Evolutionary conservation across 306 rosid genomes (phyloP), one percentile per base, ranked within the genome.

Genomic region (Acacia acuminata): DNA sequence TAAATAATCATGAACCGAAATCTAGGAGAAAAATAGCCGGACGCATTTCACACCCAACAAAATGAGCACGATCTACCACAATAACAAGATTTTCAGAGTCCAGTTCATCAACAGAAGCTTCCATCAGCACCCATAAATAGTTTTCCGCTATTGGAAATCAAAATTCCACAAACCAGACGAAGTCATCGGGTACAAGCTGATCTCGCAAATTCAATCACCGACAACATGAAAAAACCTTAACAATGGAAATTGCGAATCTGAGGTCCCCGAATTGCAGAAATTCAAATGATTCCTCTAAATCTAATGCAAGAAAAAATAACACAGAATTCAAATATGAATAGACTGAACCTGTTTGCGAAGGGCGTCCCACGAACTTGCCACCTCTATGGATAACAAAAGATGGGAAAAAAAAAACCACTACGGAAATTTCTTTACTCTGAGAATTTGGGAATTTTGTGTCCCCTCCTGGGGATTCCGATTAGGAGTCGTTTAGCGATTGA

Each of bases 301-400:
- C 19, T 8, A 15, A 65, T 30, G 34, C 3, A 43, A 68, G 6
- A 12, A 63, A 27, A 64, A 12, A 30, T 64, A 58, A 58, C 24
- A 58, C 1, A 15, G 34, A 66, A 75, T 56, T n/a, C n/a, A n/a
- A n/a, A n/a, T 9, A 53, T 9, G 17, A 51, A 65, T 22, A 69
- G 61, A 64, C 30, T 47, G 50, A 64, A 94, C 98, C 97, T 94
- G 97, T 64, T 90, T 90, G 85, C 98, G 98, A 79, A 94, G 97
- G 60, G 97, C 90, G 82, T 94, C 97, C 98, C 98, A 94, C 43
- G 98, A 94, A 90, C 75, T 89, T 10, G 87, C 82, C 44, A 85
- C 81, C 76, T 94, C 98, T 97, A 92, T 94, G 74, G 77, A 36
- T 77, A 36, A 50, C 51, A 22, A 36, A 74, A 22, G 30, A 68